phyloP scores from a whole-genome alignment of 768 basidiomycete species.

The Auricularia cornea region DNA sequence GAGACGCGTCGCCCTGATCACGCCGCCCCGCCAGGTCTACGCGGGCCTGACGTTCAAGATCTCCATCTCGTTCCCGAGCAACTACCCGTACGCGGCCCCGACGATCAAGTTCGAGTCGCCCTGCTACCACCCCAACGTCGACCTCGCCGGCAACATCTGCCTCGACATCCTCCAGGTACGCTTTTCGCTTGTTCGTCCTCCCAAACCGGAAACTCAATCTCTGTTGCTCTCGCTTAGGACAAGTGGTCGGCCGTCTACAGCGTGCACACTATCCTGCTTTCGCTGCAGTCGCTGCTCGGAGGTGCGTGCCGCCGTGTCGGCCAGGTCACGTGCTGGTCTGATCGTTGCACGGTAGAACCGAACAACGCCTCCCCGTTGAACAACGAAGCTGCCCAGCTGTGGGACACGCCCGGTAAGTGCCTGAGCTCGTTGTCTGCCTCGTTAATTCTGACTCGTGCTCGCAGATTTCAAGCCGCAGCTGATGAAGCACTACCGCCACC shows the following conservation, averaged over 20 bases:
- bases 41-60: constrained; percentile 75
- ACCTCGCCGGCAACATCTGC: constrained; percentile 71
- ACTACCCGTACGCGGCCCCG: constrained; percentile 83
- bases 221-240: constrained; percentile 39
- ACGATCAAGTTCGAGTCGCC: constrained; percentile 82
- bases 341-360: constrained; percentile 52
- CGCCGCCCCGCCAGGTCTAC: constrained; percentile 46
- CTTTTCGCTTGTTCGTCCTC: not conserved
- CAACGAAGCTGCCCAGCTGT: constrained; percentile 74
- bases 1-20: not conserved
- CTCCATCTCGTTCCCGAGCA: constrained; percentile 74
- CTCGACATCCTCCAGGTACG: constrained; percentile 78
- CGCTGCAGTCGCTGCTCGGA: constrained; percentile 79
- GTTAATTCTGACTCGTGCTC: constrained; percentile 1
- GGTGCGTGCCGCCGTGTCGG: constrained; percentile 38
- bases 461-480: constrained; percentile 66
- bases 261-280: constrained; percentile 82
- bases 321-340: not conserved
- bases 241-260: constrained; percentile 93
- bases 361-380: constrained; percentile 91
- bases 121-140: constrained; percentile 89
- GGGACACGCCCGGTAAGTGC: constrained; percentile 49
- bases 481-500: constrained; percentile 58
- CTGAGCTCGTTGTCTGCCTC: not conserved
- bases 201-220: not conserved